phyloP scores from a whole-genome alignment of 805 yeast species.

The Suhomyces tanzawaensis region DNA sequence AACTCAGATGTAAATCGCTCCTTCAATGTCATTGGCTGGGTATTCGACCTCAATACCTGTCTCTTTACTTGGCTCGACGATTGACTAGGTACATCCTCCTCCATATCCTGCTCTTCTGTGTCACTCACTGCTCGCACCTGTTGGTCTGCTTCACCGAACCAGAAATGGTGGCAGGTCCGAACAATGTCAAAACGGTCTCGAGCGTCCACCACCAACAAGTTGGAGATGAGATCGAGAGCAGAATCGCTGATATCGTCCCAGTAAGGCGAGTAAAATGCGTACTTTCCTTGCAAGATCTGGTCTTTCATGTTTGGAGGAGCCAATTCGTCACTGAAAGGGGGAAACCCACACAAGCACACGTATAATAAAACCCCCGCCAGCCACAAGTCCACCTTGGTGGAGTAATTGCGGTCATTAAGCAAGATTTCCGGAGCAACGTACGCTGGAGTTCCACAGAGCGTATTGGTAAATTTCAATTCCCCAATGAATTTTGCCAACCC shows the following conservation, averaged over 20 bases:
- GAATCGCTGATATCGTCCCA: slow-evolving; percentile 71
- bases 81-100: slow-evolving; percentile 1
- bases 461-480: slow-evolving; percentile 68
- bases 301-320: slow-evolving; percentile 79
- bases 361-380: slow-evolving; percentile 76
- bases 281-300: slow-evolving; percentile 64
- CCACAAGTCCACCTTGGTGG: slow-evolving; percentile 79
- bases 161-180: slow-evolving; percentile 40
- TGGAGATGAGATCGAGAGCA: slow-evolving; percentile 63
- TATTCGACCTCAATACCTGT: slow-evolving; percentile 19
- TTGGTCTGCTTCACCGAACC: slow-evolving; percentile 36
- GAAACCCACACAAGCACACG: slow-evolving; percentile 80
- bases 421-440: slow-evolving; percentile 83
- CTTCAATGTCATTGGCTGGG: slow-evolving; percentile 28
- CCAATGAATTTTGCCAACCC: slow-evolving; percentile 73
- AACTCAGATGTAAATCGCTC: slow-evolving; percentile 25
- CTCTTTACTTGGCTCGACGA: slow-evolving; percentile 10
- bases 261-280: slow-evolving; percentile 74
- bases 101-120: slow-evolving; percentile 3
- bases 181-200: slow-evolving; percentile 40
- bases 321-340: slow-evolving; percentile 79
- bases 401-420: slow-evolving; percentile 53
- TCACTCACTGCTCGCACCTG: background rate
- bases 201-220: slow-evolving; percentile 55
- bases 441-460: slow-evolving; percentile 84